Conservation (phyloP, 441 rosid genomes). For the Gossypium davidsonii region DNA sequence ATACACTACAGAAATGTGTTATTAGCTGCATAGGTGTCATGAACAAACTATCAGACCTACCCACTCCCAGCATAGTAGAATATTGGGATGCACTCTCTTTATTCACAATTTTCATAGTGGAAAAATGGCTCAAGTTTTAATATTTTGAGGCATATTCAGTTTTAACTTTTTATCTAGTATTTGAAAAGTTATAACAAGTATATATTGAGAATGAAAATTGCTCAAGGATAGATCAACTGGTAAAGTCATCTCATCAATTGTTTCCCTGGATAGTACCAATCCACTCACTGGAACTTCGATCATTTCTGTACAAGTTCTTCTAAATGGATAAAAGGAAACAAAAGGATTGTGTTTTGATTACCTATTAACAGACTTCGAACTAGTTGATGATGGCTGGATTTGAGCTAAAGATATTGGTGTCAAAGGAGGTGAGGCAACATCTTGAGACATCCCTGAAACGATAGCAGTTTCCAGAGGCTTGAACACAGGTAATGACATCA, state of each 20-base stretch:
- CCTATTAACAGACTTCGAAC: conserved; percentile 32
- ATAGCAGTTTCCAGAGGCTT: conserved; percentile 31
- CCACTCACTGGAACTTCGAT: not conserved
- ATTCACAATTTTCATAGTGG: not conserved
- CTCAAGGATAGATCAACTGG: not conserved
- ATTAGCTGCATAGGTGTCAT: not conserved
- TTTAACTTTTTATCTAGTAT: not conserved
- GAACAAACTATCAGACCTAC: not conserved
- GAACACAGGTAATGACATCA: conserved; percentile 35
- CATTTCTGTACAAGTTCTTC: not conserved
- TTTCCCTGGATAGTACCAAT: not conserved
- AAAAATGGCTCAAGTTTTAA: conserved; percentile 1
- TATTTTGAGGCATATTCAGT: not conserved
- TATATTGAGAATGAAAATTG: not conserved
- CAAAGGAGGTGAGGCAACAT: conserved; percentile 57
- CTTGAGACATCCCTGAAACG: conserved; percentile 36
- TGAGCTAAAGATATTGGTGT: conserved; percentile 51
- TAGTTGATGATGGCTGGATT: conserved; percentile 21
- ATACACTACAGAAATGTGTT: not conserved
- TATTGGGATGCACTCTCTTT: not conserved
- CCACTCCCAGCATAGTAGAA: not conserved
- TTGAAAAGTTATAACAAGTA: not conserved
- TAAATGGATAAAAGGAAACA: conserved; percentile 9
- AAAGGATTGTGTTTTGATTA: conserved; percentile 17
- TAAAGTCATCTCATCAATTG: not conserved